These are phyloP conservation scores for Cyclotella choctawhatcheeana DNA, from an alignment of 108 stramenopile genomes.

Conservation along the genomic window DNA sequence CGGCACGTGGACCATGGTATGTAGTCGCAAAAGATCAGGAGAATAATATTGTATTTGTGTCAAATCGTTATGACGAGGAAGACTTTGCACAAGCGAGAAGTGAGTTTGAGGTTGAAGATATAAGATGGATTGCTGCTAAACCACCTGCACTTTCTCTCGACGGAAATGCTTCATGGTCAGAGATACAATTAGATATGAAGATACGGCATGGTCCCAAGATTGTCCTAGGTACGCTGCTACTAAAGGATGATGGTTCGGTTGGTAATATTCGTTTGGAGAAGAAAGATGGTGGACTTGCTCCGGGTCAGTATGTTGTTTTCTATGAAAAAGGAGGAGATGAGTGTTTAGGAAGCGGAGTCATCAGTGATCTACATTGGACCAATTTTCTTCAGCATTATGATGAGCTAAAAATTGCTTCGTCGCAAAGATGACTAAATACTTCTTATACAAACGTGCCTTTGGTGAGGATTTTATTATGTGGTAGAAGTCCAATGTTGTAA, in stretches of 20 bases:
- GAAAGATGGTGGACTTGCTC: conserved; percentile 93
- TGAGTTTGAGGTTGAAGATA: conserved; percentile 85
- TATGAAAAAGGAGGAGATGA: conserved; percentile 77
- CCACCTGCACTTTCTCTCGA: conserved; percentile 49
- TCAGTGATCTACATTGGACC: conserved; percentile 86
- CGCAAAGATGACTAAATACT: no score
- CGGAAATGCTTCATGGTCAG: conserved; percentile 45
- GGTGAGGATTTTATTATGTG: no score
- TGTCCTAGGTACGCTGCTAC: conserved; percentile 64
- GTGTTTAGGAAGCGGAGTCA: conserved; percentile 91
- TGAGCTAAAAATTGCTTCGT: background rate
- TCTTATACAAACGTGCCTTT: no score
- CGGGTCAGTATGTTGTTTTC: conserved; percentile 95
- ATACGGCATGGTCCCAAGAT: conserved; percentile 93
- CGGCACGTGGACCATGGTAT: conserved; percentile 95
- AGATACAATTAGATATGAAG: conserved; percentile 71
- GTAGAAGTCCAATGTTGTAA: no score
- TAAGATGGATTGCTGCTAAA: conserved; percentile 82
- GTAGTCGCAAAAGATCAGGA: conserved; percentile 92
- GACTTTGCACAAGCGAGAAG: conserved; percentile 62
- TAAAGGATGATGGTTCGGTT: conserved; percentile 43
- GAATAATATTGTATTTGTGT: conserved; percentile 81
- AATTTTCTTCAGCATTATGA: conserved; percentile 52
- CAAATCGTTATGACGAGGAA: conserved; percentile 90
- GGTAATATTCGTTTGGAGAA: conserved; percentile 68